Conservation (phyloP, 768 basidiomycete genomes). For the Trichaptum fuscoviolaceum region DNA sequence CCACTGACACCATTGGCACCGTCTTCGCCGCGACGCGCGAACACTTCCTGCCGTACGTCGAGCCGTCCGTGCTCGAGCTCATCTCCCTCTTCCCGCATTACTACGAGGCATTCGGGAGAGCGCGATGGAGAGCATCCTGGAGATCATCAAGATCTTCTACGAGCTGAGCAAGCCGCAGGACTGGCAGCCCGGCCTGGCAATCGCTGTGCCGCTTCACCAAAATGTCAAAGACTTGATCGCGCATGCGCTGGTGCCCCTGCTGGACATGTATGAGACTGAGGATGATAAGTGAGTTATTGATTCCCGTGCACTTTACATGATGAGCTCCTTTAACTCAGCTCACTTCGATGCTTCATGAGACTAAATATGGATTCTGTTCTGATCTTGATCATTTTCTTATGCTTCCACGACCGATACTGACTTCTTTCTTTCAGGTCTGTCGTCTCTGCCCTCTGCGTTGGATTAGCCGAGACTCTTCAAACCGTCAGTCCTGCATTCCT, state of each 20-base stretch:
- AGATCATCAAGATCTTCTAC: constrained; percentile 88
- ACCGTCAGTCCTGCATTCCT: constrained; percentile 87
- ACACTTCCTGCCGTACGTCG: constrained; percentile 90
- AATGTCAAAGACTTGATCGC: constrained; percentile 77
- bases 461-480: constrained; percentile 87
- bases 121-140: constrained; percentile 80
- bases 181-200: constrained; percentile 73
- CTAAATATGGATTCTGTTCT: constrained; percentile 29
- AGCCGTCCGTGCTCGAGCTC: constrained; percentile 74
- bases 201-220: constrained; percentile 55
- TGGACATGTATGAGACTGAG: constrained; percentile 90
- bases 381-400: constrained; percentile 23
- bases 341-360: constrained; percentile 73
- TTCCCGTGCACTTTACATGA: constrained; percentile 27
- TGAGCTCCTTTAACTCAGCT: constrained; percentile 66
- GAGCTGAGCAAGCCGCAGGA: constrained; percentile 77
- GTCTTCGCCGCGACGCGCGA: constrained; percentile 76
- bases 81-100: constrained; percentile 80
- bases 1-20: constrained; percentile 91
- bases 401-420: constrained; percentile 19
- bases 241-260: constrained; percentile 64
- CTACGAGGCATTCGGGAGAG: constrained; percentile 96
- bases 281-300: constrained; percentile 86
- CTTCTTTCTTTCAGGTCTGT: constrained; percentile 55
- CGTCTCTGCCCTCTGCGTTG: constrained; percentile 80